A percentile compares a stretch with the other conserved stretches of the same genome.
These are phyloP conservation scores for Rhodomyrtus tomentosa DNA, from an alignment of 345 rosid genomes.

Conservation along the genomic window DNA sequence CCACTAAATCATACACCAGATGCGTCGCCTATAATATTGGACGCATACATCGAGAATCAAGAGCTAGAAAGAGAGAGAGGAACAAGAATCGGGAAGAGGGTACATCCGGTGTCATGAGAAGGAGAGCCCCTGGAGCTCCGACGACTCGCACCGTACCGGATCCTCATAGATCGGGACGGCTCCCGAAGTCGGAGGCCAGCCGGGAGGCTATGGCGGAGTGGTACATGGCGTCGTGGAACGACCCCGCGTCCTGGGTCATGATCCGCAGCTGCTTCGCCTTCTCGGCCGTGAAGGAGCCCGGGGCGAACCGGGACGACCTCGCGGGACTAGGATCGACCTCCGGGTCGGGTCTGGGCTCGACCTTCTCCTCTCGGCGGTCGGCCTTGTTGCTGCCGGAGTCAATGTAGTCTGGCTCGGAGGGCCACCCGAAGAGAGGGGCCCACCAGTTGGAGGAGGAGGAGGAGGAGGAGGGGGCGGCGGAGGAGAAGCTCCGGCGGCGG, in stretches of 20 bases:
- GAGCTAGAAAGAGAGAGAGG: background rate
- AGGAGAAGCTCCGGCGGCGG: conserved; percentile 15
- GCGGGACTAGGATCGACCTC: conserved; percentile 7
- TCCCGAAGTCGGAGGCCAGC: conserved; percentile 45
- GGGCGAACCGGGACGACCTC: conserved; percentile 12
- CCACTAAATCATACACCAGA: background rate
- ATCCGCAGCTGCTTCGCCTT: conserved; percentile 50
- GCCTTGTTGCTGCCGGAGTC: background rate
- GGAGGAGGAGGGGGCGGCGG: conserved; percentile 20
- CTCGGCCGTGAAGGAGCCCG: conserved; percentile 57
- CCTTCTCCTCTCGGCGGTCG: background rate
- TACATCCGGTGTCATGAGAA: background rate
- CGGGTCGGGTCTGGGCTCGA: background rate
- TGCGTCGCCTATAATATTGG: background rate
- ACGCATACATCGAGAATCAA: background rate
- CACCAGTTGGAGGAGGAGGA: conserved; percentile 37
- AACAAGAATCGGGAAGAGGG: background rate
- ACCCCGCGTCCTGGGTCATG: conserved; percentile 31
- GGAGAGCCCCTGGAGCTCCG: background rate
- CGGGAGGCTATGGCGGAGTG: conserved; percentile 72
- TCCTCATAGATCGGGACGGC: background rate
- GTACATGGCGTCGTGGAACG: conserved; percentile 67
- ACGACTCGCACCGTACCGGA: background rate
- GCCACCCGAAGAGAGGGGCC: conserved; percentile 58
- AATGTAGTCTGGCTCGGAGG: conserved; percentile 58